phyloP scores from a whole-genome alignment of 2,329 filamentous ascomycete species.

The Curvularia spicifera region DNA sequence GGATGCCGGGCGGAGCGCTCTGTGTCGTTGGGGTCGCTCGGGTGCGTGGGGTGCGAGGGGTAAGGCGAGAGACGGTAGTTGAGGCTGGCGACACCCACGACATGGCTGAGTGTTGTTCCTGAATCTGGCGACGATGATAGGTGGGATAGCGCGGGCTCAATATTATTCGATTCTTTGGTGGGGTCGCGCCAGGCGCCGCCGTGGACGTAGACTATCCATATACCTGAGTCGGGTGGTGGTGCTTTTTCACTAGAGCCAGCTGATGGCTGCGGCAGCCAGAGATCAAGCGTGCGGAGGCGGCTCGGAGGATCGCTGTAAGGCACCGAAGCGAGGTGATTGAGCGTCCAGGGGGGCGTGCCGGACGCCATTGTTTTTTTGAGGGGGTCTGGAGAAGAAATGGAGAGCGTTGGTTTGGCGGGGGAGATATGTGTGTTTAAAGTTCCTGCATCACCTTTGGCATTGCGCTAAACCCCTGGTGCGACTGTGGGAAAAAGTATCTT shows the following conservation, averaged over 20 bases:
- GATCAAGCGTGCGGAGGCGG: conserved; percentile 52
- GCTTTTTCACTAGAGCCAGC: conserved; percentile 1
- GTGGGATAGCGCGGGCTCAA: conserved; percentile 47
- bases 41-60: conserved; percentile 52
- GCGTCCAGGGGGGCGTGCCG: conserved; percentile 14
- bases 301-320: conserved; percentile 37
- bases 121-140: conserved; percentile 29
- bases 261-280: conserved; percentile 46
- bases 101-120: conserved; percentile 20
- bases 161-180: conserved; percentile 43
- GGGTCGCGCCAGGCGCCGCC: conserved; percentile 60
- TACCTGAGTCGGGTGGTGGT: conserved; percentile 5
- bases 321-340: conserved; percentile 28
- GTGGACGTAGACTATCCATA: conserved; percentile 56
- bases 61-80: conserved; percentile 69
- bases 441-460: neutral
- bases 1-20: conserved; percentile 62
- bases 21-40: conserved; percentile 55
- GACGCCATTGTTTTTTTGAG: conserved; percentile 23
- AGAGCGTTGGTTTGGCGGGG: neutral
- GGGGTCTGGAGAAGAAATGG: neutral
- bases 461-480: neutral
- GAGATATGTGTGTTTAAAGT: neutral
- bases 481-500: neutral
- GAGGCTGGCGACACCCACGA: conserved; percentile 69